Conservation (phyloP, 116 monocot genomes). For the Iris pallida region DNA sequence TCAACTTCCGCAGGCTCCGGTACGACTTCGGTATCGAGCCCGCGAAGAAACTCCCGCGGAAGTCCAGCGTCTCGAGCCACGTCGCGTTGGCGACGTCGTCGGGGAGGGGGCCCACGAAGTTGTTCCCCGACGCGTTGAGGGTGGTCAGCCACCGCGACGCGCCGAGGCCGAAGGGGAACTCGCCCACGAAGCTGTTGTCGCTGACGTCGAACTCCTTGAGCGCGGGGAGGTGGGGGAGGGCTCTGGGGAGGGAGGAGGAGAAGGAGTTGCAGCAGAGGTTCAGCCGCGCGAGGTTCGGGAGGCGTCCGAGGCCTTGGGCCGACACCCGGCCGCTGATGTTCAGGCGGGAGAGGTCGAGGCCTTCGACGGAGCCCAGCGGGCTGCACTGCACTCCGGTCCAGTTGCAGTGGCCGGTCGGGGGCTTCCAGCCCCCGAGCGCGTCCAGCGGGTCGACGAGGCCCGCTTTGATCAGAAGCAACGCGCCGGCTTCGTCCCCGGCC, state of each 20-base stretch:
- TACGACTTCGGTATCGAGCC: conserved; percentile 54
- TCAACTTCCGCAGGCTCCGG: conserved; percentile 43
- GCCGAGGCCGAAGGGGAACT: conserved; percentile 60
- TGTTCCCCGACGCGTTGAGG: conserved; percentile 79
- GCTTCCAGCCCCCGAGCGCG: conserved; percentile 44
- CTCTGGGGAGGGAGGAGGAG: conserved; percentile 39
- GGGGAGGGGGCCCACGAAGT: conserved; percentile 66
- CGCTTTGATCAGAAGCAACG: conserved; percentile 54
- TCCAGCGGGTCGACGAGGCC: conserved; percentile 51
- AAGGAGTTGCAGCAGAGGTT: conserved; percentile 61
- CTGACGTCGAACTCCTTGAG: conserved; percentile 59
- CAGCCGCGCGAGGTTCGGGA: conserved; percentile 36
- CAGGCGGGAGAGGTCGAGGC: conserved; percentile 47
- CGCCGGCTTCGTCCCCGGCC: conserved; percentile 29
- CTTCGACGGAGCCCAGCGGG: conserved; percentile 32
- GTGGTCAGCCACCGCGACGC: conserved; percentile 13
- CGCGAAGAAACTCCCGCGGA: conserved; percentile 71
- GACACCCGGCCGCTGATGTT: conserved; percentile 58
- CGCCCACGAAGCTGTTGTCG: conserved; percentile 57
- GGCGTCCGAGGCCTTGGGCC: conserved; percentile 7
- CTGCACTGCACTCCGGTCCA: conserved; percentile 68
- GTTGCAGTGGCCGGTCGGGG: conserved; percentile 24
- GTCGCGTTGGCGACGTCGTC: conserved; percentile 58
- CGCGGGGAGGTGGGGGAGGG: conserved; percentile 23
- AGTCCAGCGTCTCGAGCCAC: conserved; percentile 52